phyloP scores from a whole-genome alignment of 2,329 filamentous ascomycete genomes.

The Verticillium nonalfalfae region DNA sequence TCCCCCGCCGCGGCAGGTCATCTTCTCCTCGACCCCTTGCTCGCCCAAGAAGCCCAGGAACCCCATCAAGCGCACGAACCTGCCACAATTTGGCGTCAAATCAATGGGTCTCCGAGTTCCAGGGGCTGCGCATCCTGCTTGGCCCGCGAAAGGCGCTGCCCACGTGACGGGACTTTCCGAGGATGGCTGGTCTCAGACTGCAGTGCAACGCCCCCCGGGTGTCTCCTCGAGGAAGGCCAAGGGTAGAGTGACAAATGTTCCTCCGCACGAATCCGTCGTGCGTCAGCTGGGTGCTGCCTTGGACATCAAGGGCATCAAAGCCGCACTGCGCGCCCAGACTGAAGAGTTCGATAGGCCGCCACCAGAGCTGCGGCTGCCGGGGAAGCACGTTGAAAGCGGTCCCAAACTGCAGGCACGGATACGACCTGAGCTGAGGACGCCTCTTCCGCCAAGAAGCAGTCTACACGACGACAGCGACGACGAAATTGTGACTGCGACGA shows the following conservation, averaged over 20 bases:
- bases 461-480: constrained; percentile 22
- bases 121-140: constrained; percentile 61
- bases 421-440: constrained; percentile 34
- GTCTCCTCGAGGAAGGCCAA: constrained; percentile 41
- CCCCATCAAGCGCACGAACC: constrained; percentile 19
- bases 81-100: constrained; percentile 37
- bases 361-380: constrained; percentile 45
- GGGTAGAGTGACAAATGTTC: constrained; percentile 34
- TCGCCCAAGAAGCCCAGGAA: constrained; percentile 38
- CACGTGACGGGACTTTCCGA: constrained; percentile 50
- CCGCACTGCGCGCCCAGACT: constrained; percentile 25
- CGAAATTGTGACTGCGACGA: constrained; percentile 17
- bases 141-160: constrained; percentile 59
- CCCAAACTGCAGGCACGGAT: constrained; percentile 44
- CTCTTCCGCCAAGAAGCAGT: constrained; percentile 4
- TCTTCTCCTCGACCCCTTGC: constrained; percentile 48
- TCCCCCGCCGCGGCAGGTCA: constrained; percentile 3
- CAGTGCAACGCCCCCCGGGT: background rate
- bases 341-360: constrained; percentile 38
- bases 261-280: constrained; percentile 36
- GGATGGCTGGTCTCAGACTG: background rate
- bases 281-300: constrained; percentile 25
- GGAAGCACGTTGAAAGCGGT: constrained; percentile 52
- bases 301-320: constrained; percentile 25
- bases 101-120: constrained; percentile 51